A percentile compares a stretch with the other conserved stretches of the same genome.
phyloP scores from a whole-genome alignment of 768 basidiomycete genomes.

The Sarcodon aspratus region DNA sequence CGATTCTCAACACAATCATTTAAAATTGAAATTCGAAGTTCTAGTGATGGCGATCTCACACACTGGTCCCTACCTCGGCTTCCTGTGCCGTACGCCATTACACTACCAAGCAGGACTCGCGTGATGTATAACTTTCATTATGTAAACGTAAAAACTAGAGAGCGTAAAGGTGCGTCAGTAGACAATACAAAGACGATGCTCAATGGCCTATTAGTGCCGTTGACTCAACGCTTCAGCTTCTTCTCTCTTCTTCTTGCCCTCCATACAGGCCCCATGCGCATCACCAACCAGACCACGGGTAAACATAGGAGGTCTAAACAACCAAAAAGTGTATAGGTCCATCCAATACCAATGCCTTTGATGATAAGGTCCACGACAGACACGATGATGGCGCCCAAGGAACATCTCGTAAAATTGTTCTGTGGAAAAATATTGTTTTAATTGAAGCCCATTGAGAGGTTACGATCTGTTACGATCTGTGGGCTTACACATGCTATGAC shows the following conservation, averaged over 20 bases:
- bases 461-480: no score
- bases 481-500: slow-evolving; percentile 59
- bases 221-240: neutral
- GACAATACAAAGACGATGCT: no score
- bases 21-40: no score
- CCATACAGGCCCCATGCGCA: slow-evolving; percentile 44
- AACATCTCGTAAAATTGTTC: slow-evolving; percentile 66
- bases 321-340: slow-evolving; percentile 57
- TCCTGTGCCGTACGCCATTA: no score
- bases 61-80: no score
- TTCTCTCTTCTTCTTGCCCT: slow-evolving; percentile 20
- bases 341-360: slow-evolving; percentile 47
- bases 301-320: slow-evolving; percentile 32
- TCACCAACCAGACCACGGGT: slow-evolving; percentile 39
- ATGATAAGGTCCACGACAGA: slow-evolving; percentile 55
- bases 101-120: no score
- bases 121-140: no score
- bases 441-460: no score
- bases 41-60: no score
- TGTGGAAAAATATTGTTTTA: slow-evolving; percentile 20
- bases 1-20: no score
- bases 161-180: no score
- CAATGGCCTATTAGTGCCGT: neutral
- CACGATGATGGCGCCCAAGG: slow-evolving; percentile 45
- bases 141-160: no score